These are phyloP conservation scores for Lentinula boryana DNA, from an alignment of 768 basidiomycete species.

Conservation along the genomic window DNA sequence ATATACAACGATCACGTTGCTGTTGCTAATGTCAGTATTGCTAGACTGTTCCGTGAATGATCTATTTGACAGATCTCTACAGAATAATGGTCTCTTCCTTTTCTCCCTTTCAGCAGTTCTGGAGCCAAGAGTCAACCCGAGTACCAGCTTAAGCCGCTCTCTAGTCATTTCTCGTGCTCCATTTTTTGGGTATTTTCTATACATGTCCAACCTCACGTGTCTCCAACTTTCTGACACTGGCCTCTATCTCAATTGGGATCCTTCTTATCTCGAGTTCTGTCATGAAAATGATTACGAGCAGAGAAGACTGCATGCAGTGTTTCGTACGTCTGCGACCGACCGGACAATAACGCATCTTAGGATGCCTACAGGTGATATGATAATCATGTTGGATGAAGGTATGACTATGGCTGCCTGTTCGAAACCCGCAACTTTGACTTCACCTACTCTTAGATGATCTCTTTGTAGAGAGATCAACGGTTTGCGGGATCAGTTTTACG, in stretches of 20 bases:
- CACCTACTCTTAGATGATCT: background rate
- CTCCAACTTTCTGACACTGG: constrained; percentile 52
- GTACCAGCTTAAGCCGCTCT: constrained; percentile 15
- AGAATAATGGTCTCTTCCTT: constrained; percentile 22
- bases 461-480: background rate
- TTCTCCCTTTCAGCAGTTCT: constrained; percentile 13
- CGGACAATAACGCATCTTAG: background rate
- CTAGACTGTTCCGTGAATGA: background rate
- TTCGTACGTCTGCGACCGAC: background rate
- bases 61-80: constrained; percentile 6
- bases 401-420: background rate
- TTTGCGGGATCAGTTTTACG: background rate
- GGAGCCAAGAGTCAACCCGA: constrained; percentile 13
- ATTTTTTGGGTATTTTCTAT: constrained; percentile 21
- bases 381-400: background rate
- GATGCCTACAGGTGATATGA: constrained; percentile 2
- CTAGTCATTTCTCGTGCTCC: constrained; percentile 20
- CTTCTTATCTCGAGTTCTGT: background rate
- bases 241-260: constrained; percentile 43
- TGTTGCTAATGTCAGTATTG: constrained; percentile 38
- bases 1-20: constrained; percentile 39
- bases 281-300: background rate
- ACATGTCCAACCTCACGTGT: constrained; percentile 34
- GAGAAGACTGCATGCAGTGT: background rate
- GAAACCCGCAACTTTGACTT: background rate